A percentile compares a stretch with the other conserved stretches of the same genome.
These are phyloP conservation scores for Marasmius fiardii DNA, from an alignment of 1,284 basidiomycete species.

Conservation along the genomic window DNA sequence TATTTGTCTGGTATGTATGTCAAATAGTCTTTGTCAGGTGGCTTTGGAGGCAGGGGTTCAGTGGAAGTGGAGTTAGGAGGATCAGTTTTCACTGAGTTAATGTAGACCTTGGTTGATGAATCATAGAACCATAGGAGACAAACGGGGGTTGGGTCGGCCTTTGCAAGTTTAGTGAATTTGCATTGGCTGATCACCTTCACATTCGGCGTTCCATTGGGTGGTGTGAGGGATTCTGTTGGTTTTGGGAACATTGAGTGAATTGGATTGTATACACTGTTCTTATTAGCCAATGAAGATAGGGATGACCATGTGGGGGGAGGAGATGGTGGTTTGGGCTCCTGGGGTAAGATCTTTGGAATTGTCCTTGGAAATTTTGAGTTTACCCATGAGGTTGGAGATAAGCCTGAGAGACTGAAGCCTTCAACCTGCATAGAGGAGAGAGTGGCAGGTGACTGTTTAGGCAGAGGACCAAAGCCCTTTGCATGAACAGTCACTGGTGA, in stretches of 20 bases:
- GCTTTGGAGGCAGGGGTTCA: neutral
- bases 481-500: constrained; percentile 15
- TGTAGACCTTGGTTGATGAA: neutral
- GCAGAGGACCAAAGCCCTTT: neutral
- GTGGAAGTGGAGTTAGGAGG: neutral
- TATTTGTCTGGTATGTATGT: neutral
- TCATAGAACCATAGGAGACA: neutral
- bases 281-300: neutral
- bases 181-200: neutral
- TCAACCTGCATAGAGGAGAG: neutral
- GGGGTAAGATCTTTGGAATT: too few species aligned
- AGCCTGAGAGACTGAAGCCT: too few species aligned
- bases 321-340: neutral
- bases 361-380: neutral
- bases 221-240: neutral
- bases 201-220: neutral
- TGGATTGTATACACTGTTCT: neutral
- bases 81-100: neutral
- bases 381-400: neutral
- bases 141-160: neutral
- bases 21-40: neutral
- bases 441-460: neutral
- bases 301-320: neutral
- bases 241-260: neutral
- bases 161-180: neutral